Conservation (phyloP, 2,329 filamentous ascomycete species). For the Xylariaceae sp. region DNA sequence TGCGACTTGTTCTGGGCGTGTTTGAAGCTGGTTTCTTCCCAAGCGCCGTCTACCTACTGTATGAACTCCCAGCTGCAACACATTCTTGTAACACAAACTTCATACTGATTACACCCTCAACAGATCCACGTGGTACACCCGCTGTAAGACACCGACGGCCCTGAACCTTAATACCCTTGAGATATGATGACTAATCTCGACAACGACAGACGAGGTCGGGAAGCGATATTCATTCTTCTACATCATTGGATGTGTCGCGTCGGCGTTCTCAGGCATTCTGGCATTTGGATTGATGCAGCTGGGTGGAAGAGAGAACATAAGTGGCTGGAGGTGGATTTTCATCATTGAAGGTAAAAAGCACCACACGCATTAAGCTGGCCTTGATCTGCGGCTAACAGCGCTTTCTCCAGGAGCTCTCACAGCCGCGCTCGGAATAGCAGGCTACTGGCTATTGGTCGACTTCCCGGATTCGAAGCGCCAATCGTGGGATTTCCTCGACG, state of each 20-base stretch:
- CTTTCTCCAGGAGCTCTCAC: constrained; percentile 49
- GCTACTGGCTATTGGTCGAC: constrained; percentile 47
- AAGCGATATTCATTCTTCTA: constrained; percentile 70
- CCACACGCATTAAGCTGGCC: not conserved
- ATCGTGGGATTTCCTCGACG: constrained; percentile 40
- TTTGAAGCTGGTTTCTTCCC: constrained; percentile 73
- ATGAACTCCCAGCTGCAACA: constrained; percentile 6
- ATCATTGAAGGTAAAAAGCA: constrained; percentile 46
- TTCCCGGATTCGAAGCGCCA: constrained; percentile 46
- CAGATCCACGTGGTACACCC: constrained; percentile 64
- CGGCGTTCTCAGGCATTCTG: constrained; percentile 66
- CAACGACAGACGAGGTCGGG: constrained; percentile 58
- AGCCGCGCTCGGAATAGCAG: constrained; percentile 39
- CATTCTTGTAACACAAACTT: not conserved
- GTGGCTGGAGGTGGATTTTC: constrained; percentile 69
- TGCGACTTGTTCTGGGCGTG: constrained; percentile 59
- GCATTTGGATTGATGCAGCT: constrained; percentile 70
- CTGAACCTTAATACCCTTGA: not conserved
- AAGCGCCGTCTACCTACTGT: constrained; percentile 68
- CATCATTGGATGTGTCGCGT: constrained; percentile 63
- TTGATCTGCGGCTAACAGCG: constrained; percentile 19
- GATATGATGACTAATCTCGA: constrained; percentile 2
- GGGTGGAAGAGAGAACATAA: constrained; percentile 51
- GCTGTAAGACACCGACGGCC: constrained; percentile 44
- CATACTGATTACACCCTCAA: not conserved